Conservation (phyloP, 176 grass and related monocot genomes). For the Ampelocalamus luodianensis region DNA sequence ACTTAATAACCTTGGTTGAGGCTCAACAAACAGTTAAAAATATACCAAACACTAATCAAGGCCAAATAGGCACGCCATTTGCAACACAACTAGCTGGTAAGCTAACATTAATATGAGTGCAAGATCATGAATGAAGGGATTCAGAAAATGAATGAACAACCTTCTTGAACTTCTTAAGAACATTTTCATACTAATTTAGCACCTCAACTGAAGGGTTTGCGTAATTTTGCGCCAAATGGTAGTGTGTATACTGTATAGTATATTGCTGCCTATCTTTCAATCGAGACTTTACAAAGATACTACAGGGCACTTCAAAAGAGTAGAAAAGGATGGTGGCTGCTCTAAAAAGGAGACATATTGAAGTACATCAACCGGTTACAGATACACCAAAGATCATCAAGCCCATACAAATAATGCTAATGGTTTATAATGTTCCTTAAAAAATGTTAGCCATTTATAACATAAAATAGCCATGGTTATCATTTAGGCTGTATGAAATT, state of each 20-base stretch:
- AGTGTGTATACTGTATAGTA: background rate
- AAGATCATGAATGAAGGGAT: conserved; percentile 10
- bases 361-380: background rate
- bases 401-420: background rate
- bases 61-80: background rate
- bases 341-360: background rate
- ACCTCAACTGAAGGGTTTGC: background rate
- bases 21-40: background rate
- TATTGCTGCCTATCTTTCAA: background rate
- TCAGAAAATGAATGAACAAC: background rate
- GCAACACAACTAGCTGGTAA: background rate
- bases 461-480: background rate
- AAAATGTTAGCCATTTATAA: background rate
- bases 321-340: background rate
- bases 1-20: too few relatives aligned
- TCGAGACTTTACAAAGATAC: conserved; percentile 3
- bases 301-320: background rate
- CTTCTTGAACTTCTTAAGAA: conserved; percentile 10
- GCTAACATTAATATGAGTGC: background rate
- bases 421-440: background rate
- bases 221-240: background rate
- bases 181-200: background rate
- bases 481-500: conserved; percentile 30
- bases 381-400: background rate
- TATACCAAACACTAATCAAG: conserved; percentile 25